Evolutionary conservation across 2,329 filamentous ascomycete genomes (phyloP).

Genomic region (Chaetoscypha palmicola): DNA sequence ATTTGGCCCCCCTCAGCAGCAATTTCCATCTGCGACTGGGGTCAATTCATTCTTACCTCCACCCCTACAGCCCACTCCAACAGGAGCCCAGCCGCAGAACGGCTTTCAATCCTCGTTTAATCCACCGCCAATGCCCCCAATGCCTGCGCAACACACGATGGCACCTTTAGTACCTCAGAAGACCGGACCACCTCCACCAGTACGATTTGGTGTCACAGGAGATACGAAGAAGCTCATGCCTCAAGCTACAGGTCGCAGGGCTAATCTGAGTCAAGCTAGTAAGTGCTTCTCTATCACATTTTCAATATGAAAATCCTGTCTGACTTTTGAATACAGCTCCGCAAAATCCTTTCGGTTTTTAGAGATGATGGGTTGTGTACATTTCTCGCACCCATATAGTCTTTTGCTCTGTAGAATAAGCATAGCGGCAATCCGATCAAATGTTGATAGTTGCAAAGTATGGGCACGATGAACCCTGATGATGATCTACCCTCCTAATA

Average conservation of each 20-base stretch:
- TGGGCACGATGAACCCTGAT: background rate
- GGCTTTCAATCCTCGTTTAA: constrained; percentile 39
- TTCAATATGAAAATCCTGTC: constrained; percentile 10
- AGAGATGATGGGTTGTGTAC: constrained; percentile 25
- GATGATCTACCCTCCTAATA: background rate
- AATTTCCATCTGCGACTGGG: constrained; percentile 33
- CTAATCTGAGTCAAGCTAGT: constrained; percentile 93
- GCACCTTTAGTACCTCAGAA: constrained; percentile 67
- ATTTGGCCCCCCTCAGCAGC: constrained; percentile 33
- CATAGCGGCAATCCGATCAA: constrained; percentile 21
- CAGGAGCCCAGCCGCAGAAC: constrained; percentile 44
- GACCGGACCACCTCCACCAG: constrained; percentile 78
- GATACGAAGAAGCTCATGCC: constrained; percentile 70
- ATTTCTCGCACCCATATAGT: constrained; percentile 18
- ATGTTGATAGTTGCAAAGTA: constrained; percentile 18
- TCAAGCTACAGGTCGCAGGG: constrained; percentile 82
- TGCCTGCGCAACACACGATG: constrained; percentile 50
- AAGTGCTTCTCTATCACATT: constrained; percentile 44
- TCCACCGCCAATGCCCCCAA: constrained; percentile 40
- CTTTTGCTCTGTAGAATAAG: constrained; percentile 27
- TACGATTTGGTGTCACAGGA: constrained; percentile 75
- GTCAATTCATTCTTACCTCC: constrained; percentile 54
- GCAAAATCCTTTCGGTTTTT: constrained; percentile 66
- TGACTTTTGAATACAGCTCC: constrained; percentile 45
- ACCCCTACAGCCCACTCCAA: constrained; percentile 53